Evolutionary conservation across 2,329 filamentous ascomycete species (phyloP), one percentile per base, ranked within the genome.

Genomic region (Lachnellula willkommii): DNA sequence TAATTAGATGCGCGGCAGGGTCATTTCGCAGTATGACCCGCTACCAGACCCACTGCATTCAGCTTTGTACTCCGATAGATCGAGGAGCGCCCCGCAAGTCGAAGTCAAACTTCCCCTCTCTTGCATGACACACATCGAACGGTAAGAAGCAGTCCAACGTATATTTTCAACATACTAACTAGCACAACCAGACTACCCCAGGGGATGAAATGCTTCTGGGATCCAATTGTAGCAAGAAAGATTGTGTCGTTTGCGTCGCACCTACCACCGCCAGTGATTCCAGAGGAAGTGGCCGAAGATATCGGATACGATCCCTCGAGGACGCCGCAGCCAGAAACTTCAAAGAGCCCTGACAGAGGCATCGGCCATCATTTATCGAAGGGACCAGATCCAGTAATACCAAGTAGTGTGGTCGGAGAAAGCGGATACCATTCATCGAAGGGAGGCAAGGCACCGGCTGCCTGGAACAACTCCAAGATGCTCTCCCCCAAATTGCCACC

Each of bases 151-250:
- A 35, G 9, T 12, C 15, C 8, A 8, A 45, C 22, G 17, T 20
- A 12, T 37, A 14, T 39, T 40, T 17, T 36, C 58, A 49, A 55
- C 15, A 36, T 32, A 37, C 17, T 45, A 39, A 40, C 17, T 7
- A 32, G 8, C 28, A 32, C 9, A 32, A 32, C 4, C 22, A 64
- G 60, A 5, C 40, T 60, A 9, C 54, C 49, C 3, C 50, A 37
- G 45, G 50, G 49, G 2, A 39, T 53, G 8, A 55, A 12, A 2
- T 59, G 54, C 47, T 64, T 57, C 50, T 65, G 59, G 58, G 63
- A 65, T 48, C 60, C 61, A n/a, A 26, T 54, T 22, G 14, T 20
- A 24, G n/a, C 51, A 36, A 22, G 46, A 20, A 9, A 28, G 17
- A 28, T 22, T 20, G 22, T 26, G n/a, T 11, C 28, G 6, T 15